Evolutionary conservation across 805 yeast species (phyloP), one percentile per base, ranked within the genome.

Genomic region (Wickerhamomyces bisporus): DNA sequence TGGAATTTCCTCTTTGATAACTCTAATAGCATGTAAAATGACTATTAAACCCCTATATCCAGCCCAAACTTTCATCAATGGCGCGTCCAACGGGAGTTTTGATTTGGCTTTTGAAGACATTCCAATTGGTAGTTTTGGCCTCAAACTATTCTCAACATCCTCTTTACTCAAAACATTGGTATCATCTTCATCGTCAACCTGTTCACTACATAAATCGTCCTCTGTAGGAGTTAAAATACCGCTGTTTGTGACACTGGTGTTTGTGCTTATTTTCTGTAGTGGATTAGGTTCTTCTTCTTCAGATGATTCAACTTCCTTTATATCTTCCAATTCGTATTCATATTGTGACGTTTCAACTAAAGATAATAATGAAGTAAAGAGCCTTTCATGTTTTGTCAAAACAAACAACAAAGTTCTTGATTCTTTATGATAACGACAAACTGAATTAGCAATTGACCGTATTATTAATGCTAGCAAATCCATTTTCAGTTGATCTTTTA

Each of bases 401-500:
- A 75, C 64, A 49, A 68, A 79, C 8, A 81, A 50, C 42, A 81
- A 58, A 55, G 77, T 70, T 39, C 78, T 57, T 2, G 81, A 71
- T 23, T 77, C 75, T 18, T 58, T 58, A 6, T 77, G 79, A 46
- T 65, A 52, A 32, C 77, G 67, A n/a, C 72, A 54, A 3, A 75
- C 60, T 4, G 78, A 67, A 18, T 73, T 74, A 34, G 79, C 66
- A 4, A 81, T 55, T 2, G 83, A 62, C 36, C 84, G 64, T 5
- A 81, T 44, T n/a, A 83, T 29, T 11, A 83, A 55, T 0, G 88
- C 80, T 21, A 83, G 53, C 27, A 74, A 52, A 44, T 81, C 86
- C 7, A 76, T 53, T 47, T 81, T 73, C 38, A 64, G 48, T 10
- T 61, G 57, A 23, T 61, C 52, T 6, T 55, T 46, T 29, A 62